A percentile compares a stretch with the other conserved stretches of the same genome.
These are phyloP conservation scores for Pelagomonas calceolata DNA, from an alignment of 108 stramenopile species.

Conservation along the genomic window DNA sequence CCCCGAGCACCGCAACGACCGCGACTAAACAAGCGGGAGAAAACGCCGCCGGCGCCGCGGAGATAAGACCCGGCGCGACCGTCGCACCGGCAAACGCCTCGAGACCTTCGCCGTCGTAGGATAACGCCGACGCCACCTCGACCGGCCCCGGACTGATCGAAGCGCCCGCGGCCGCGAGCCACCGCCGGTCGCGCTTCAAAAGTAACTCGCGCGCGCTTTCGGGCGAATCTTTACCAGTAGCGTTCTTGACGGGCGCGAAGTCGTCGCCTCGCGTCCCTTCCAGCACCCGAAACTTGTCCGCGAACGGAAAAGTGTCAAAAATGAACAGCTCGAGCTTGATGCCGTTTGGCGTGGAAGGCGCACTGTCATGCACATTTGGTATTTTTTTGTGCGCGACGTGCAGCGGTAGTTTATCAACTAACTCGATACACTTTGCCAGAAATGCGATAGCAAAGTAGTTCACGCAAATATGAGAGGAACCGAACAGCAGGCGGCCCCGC, in stretches of 20 bases:
- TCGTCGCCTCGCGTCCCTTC: background rate
- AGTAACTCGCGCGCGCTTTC: slow-evolving; percentile 37
- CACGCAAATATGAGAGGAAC: background rate
- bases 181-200: slow-evolving; percentile 18
- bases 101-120: slow-evolving; percentile 36
- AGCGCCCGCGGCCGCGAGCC: slow-evolving; percentile 31
- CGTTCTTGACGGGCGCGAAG: background rate
- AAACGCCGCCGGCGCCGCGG: too few species aligned
- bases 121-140: slow-evolving; percentile 34
- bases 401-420: background rate
- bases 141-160: background rate
- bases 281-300: background rate
- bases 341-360: background rate
- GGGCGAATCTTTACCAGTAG: slow-evolving; percentile 11
- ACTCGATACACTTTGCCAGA: background rate
- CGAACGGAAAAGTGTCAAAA: background rate
- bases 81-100: background rate
- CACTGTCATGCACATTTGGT: background rate
- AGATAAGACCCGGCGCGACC: too few species aligned
- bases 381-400: background rate
- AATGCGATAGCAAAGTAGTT: background rate
- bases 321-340: background rate
- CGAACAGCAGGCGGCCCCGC: slow-evolving; percentile 8
- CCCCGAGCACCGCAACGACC: too few species aligned
- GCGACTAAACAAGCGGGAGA: too few species aligned